Base-by-base conservation (phyloP, 345 rosid genomes). In the Salix caprea region DNA sequence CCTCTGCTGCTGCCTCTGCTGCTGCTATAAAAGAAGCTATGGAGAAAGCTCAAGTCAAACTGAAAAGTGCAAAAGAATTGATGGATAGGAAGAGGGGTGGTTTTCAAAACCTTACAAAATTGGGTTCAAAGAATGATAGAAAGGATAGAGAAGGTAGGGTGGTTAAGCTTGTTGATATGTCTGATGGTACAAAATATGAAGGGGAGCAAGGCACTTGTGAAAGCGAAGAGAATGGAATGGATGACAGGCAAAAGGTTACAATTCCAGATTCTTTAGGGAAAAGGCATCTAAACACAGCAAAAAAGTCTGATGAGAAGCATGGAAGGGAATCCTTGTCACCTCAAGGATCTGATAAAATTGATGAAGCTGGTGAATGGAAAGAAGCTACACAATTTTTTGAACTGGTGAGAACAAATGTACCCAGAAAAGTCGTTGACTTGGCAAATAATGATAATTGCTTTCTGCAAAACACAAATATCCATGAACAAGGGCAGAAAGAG, bases 21-120 rank as follows among this genome's bases (percentile, higher is more conserved):
- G 92, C 96, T 76, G 89, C 93, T 46, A 85, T 88, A 83, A 87
- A 87, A 81, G 96, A 96, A 74, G 97, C 91, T 23, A 88, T 93
- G 93, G 85, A 84, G 60, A 87, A 91, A 72, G 98, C 97, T 77
- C 92, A 86, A 85, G 94, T 91, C 70, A 89, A 82, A 75, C 76
- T 92, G n/a, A 91, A 87, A 78, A 81, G 84, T 82, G 91, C 96
- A 12, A 93, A 89, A 83, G 97, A 90, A 69, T 21, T 85, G 61
- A 84, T 87, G 76, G 91, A 92, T 78, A 90, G 87, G 87, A 91
- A 90, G 88, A 86, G 84, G 79, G 91, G 85, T 26, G 86, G 81
- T 75, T 50, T 74, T 44, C 76, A 79, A n/a, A 79, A 62, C 74
- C 82, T 42, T 52, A 46, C 72, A 8, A 89, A 79, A 82, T 48